Evolutionary conservation across 169 alveolate genomes (phyloP).

Genomic region (Eimeria acervulina): DNA sequence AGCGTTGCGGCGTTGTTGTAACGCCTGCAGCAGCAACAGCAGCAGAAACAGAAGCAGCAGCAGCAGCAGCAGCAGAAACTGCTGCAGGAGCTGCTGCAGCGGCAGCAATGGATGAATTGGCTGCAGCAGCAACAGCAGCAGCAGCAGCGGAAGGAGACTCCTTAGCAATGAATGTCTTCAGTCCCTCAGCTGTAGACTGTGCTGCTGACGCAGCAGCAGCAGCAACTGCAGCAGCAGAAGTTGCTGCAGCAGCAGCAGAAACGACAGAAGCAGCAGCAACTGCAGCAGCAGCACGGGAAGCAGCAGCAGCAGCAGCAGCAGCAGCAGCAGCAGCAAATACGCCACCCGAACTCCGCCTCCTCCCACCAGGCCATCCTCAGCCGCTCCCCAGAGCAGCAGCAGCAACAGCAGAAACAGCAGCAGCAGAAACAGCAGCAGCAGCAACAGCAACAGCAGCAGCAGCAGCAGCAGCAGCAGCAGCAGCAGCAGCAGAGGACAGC

Average conservation of each 20-base stretch:
- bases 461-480: conserved; percentile 19
- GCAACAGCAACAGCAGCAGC: conserved; percentile 12
- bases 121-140: background rate
- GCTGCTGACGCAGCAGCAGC: conserved; percentile 1
- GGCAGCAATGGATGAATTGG: conserved; percentile 47
- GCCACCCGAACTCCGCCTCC: too few relatives aligned
- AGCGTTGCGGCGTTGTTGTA: background rate
- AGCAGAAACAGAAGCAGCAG: conserved; percentile 42
- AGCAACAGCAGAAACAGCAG: background rate
- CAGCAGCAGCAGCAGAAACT: conserved; percentile 16
- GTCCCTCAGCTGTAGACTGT: background rate
- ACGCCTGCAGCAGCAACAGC: background rate
- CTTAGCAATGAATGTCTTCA: background rate
- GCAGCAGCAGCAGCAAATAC: conserved; percentile 24
- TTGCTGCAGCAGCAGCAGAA: background rate
- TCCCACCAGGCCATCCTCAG: too few relatives aligned
- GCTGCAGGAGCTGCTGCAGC: conserved; percentile 46
- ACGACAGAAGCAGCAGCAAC: background rate
- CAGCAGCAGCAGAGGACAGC: conserved; percentile 9
- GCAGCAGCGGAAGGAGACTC: background rate
- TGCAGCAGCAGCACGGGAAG: conserved; percentile 36
- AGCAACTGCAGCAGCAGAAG: background rate
- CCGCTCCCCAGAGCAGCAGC: too few relatives aligned
- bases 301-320: conserved; percentile 30
- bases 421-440: conserved; percentile 5